A percentile compares a stretch with the other conserved stretches of the same genome.
Evolutionary conservation across 1,139 yeast species (phyloP).

Genomic region (Magnusiomyces paraingens): DNA sequence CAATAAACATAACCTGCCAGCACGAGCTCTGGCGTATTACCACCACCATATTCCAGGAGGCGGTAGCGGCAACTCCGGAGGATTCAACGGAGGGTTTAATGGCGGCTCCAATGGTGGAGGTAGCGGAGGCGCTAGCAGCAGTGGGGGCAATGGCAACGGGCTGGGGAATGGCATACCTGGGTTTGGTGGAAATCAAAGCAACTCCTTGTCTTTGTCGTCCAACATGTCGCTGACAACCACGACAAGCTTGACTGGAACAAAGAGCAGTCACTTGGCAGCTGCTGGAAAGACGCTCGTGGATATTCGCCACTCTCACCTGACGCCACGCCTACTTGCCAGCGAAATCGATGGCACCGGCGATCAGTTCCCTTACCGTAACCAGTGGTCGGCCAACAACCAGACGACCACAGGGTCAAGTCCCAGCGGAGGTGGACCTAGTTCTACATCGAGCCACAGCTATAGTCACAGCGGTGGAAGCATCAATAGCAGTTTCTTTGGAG

Average conservation of each 20-base stretch:
- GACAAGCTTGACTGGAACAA: background rate
- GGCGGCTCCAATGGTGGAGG: background rate
- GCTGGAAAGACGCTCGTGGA: slow-evolving; percentile 8
- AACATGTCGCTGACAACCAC: background rate
- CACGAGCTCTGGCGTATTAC: no score
- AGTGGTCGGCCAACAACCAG: background rate
- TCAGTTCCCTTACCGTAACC: background rate
- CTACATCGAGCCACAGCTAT: background rate
- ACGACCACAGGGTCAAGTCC: background rate
- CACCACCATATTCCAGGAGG: background rate
- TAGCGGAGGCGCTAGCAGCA: background rate
- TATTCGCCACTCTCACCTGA: slow-evolving; percentile 66
- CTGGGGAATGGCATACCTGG: background rate
- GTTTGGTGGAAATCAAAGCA: background rate
- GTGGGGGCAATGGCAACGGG: background rate
- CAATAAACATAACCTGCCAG: no score
- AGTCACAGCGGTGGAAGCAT: background rate
- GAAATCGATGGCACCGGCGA: slow-evolving; percentile 50
- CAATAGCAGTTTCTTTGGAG: background rate
- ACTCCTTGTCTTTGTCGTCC: background rate
- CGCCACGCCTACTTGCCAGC: slow-evolving; percentile 68
- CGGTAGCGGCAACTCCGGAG: background rate
- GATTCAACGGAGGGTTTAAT: background rate
- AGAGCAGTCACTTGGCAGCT: background rate
- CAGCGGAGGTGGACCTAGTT: background rate